phyloP scores from a whole-genome alignment of 345 rosid genomes.

The Schrenkiella parvula region DNA sequence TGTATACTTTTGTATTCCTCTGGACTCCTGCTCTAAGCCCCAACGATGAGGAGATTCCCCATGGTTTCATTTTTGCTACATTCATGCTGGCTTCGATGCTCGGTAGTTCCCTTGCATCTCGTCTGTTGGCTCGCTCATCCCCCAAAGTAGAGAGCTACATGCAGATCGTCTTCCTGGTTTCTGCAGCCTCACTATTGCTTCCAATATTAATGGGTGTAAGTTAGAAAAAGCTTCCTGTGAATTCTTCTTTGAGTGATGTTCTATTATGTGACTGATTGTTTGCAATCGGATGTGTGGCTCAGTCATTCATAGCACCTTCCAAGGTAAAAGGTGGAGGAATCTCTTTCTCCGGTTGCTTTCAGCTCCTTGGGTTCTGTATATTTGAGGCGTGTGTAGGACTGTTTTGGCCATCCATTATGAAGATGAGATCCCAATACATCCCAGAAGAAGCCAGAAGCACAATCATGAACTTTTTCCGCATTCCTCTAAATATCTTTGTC shows the following conservation, averaged over 20 bases:
- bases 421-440: constrained; percentile 98
- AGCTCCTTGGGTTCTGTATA: constrained; percentile 87
- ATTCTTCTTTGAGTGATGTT: background rate
- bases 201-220: constrained; percentile 80
- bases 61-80: constrained; percentile 96
- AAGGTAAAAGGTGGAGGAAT: constrained; percentile 79
- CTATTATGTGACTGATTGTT: constrained; percentile 7
- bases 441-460: constrained; percentile 99
- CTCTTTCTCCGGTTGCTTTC: constrained; percentile 71
- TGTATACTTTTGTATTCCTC: constrained; percentile 98
- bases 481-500: constrained; percentile 93
- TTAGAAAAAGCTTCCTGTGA: background rate
- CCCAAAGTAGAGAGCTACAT: constrained; percentile 89
- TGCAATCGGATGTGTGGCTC: constrained; percentile 32
- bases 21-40: constrained; percentile 99
- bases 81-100: constrained; percentile 98
- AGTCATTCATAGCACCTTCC: constrained; percentile 58
- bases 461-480: constrained; percentile 97
- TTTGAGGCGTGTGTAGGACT: constrained; percentile 96
- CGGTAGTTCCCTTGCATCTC: constrained; percentile 97
- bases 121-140: constrained; percentile 75
- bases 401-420: constrained; percentile 99
- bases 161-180: constrained; percentile 81
- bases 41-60: constrained; percentile 88
- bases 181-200: constrained; percentile 72